phyloP scores from a whole-genome alignment of 257 asterid species.

The Fraxinus quadrangulata region DNA sequence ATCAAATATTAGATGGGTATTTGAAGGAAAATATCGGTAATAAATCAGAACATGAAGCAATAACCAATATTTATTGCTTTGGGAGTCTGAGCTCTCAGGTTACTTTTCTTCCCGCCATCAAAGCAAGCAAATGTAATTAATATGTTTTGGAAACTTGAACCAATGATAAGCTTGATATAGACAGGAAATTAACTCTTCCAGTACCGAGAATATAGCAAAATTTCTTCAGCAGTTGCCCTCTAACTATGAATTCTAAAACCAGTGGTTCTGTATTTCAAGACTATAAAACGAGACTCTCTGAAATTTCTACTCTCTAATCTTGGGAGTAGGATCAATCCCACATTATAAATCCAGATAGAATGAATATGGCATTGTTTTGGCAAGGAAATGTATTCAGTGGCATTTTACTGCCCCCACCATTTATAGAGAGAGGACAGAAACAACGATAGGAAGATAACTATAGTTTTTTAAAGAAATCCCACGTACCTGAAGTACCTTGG shows the following conservation, averaged over 20 bases:
- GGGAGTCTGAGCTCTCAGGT: neutral
- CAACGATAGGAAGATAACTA: constrained; percentile 7
- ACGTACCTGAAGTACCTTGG: constrained; percentile 71
- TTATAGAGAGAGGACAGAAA: constrained; percentile 10
- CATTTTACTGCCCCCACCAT: constrained; percentile 10
- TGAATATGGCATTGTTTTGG: constrained; percentile 1
- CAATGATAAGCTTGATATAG: neutral
- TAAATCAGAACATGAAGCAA: neutral
- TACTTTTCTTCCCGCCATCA: neutral
- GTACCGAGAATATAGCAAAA: neutral
- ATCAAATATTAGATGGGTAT: neutral
- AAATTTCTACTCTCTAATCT: neutral
- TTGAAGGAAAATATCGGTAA: neutral
- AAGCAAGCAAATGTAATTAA: neutral
- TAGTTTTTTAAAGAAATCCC: constrained; percentile 5
- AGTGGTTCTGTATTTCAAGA: neutral
- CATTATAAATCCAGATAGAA: neutral
- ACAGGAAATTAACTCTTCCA: neutral
- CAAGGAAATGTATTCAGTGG: neutral
- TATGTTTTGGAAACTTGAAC: neutral
- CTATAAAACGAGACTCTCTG: too few species aligned
- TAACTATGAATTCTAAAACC: neutral
- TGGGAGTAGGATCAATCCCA: neutral
- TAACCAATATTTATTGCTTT: neutral
- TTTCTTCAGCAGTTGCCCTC: neutral